Base-by-base conservation (phyloP, 352 stramenopile genomes). In the Globisporangium alternatum region DNA sequence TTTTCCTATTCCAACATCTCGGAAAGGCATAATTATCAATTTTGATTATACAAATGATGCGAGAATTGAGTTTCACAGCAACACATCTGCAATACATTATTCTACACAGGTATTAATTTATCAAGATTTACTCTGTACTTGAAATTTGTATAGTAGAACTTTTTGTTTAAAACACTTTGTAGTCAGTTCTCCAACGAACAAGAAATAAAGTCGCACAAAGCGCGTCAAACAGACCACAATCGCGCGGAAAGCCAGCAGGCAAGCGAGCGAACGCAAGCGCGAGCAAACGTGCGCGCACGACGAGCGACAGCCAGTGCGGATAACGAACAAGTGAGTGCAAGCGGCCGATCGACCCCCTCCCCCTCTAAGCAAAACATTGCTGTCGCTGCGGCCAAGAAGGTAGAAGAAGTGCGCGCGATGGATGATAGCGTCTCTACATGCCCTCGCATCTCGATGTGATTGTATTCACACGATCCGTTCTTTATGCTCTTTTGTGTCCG, bases 311-410 rank as follows among this genome's bases (percentile, higher is more conserved):
- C 31, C 31, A 58, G 52, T 58, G 19, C 52, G n/a, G 52, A 58
- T 44, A 43, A 44, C 30, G 52, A 58, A 43, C 51, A 57, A 57
- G 51, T 17, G 37, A 57, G 52, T n/a, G 52, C 52, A 57, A 30
- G 52, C 35, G 52, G 30, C 19, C 51, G 3, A n/a, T 19, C 8
- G n/a, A n/a, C 28, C 17, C 7, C 43, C 19, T 49, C 6, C n/a
- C 43, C 19, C 41, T 6, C 41, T 21, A 22, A 39, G 17, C 25
- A 43, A 9, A 39, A 5, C 52, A 44, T 56, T 56, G 28, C 25
- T 41, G 28, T 28, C 21, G 51, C 51, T n/a, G 31, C 52, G 10
- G 33, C 19, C 19, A 17, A 57, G 51, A 44, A 57, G 52, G 52
- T 57, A 57, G 52, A 57, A 57, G 31, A 31, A 41, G 19, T 19